Conservation (phyloP, 345 rosid genomes). For the Isatis tinctoria region DNA sequence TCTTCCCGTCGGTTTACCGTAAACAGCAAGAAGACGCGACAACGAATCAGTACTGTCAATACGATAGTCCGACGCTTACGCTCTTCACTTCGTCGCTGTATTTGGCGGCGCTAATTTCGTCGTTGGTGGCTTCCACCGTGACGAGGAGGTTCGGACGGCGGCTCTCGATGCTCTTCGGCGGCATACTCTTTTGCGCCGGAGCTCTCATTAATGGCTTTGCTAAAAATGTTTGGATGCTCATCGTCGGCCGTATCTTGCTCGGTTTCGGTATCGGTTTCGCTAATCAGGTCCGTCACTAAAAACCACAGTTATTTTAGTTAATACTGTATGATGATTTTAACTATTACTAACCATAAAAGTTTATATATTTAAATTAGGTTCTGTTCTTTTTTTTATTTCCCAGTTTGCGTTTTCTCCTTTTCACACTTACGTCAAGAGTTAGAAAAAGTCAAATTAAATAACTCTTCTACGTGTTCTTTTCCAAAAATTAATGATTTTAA, state of each 20-base stretch:
- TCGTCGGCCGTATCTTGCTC: slow-evolving; percentile 78
- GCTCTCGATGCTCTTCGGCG: slow-evolving; percentile 86
- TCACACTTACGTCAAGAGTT: neutral
- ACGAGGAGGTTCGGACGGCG: slow-evolving; percentile 76
- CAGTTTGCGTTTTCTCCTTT: neutral
- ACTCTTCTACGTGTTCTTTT: neutral
- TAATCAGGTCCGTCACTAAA: slow-evolving; percentile 61
- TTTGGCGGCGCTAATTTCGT: slow-evolving; percentile 74
- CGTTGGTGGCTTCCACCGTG: slow-evolving; percentile 72
- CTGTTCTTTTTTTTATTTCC: neutral
- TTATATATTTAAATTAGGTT: neutral
- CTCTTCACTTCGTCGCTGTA: slow-evolving; percentile 94
- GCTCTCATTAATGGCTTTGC: slow-evolving; percentile 86
- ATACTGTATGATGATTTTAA: slow-evolving; percentile 10
- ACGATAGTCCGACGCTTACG: slow-evolving; percentile 65
- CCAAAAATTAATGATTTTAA: neutral
- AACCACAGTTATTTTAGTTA: neutral
- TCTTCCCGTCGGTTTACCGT: slow-evolving; percentile 64
- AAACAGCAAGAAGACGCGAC: slow-evolving; percentile 43
- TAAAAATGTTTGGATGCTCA: slow-evolving; percentile 79
- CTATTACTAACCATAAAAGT: slow-evolving; percentile 7
- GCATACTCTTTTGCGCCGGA: slow-evolving; percentile 74
- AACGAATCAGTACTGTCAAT: slow-evolving; percentile 73
- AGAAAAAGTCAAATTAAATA: neutral
- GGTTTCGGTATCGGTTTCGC: slow-evolving; percentile 99